phyloP scores from a whole-genome alignment of 257 asterid genomes.

The Coffea canephora region DNA sequence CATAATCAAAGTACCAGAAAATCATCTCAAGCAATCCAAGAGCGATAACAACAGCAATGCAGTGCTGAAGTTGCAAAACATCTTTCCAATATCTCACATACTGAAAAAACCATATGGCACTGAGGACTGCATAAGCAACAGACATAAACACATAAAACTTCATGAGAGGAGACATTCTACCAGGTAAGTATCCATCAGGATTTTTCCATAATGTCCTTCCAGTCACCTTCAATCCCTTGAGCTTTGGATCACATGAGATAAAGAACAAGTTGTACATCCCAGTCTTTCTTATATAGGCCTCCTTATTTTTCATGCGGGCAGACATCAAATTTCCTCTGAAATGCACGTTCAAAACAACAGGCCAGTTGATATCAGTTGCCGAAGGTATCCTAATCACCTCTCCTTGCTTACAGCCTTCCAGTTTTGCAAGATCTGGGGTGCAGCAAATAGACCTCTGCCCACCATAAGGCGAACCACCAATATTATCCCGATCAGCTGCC shows the following conservation, averaged over 20 bases:
- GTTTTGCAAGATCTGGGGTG: conserved; percentile 91
- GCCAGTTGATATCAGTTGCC: conserved; percentile 65
- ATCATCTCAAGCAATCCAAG: conserved; percentile 92
- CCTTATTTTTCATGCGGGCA: conserved; percentile 64
- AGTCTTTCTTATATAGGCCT: conserved; percentile 56
- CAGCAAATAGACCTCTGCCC: conserved; percentile 98
- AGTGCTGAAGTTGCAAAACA: conserved; percentile 82
- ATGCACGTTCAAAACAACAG: conserved; percentile 56
- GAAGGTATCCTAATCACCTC: conserved; percentile 77
- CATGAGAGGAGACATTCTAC: conserved; percentile 96
- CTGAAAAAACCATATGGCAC: conserved; percentile 83
- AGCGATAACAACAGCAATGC: conserved; percentile 81
- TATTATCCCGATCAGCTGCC: conserved; percentile 83
- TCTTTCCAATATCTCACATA: conserved; percentile 78
- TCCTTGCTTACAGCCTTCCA: conserved; percentile 94
- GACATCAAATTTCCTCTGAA: conserved; percentile 67
- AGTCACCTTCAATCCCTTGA: conserved; percentile 73
- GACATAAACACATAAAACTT: conserved; percentile 75
- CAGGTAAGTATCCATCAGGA: conserved; percentile 94
- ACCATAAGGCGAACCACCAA: conserved; percentile 97
- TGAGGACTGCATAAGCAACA: conserved; percentile 59
- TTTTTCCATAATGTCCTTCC: conserved; percentile 94
- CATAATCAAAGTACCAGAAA: conserved; percentile 90
- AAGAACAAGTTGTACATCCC: conserved; percentile 99
- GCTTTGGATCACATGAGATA: conserved; percentile 86